Conservation (phyloP, 1,284 basidiomycete species). For the Cronartium quercuum region DNA sequence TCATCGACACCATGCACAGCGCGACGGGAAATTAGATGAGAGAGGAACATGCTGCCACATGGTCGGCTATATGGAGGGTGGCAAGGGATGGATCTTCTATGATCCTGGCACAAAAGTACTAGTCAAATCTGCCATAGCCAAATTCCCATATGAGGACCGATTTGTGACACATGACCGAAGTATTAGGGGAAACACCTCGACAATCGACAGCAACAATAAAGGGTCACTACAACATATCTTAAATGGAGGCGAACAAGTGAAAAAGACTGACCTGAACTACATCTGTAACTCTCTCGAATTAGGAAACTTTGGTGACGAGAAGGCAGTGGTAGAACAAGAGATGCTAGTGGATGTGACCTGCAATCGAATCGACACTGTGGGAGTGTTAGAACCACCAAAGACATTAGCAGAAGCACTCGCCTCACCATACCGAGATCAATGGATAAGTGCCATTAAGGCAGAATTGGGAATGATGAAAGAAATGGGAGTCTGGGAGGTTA, state of each 20-base stretch:
- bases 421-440: too few relatives aligned
- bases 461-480: too few relatives aligned
- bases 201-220: too few relatives aligned
- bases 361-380: too few relatives aligned
- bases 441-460: too few relatives aligned
- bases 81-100: not conserved
- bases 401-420: too few relatives aligned
- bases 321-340: not conserved
- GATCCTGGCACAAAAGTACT: not conserved
- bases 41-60: not conserved
- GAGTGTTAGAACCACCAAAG: too few relatives aligned
- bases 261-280: not conserved
- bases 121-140: not conserved
- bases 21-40: not conserved
- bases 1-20: not conserved
- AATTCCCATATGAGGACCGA: not conserved
- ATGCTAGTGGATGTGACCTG: not conserved
- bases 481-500: not conserved
- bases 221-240: too few relatives aligned
- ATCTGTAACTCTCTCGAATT: not conserved
- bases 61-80: not conserved
- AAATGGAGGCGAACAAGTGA: too few relatives aligned
- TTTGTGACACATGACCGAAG: too few relatives aligned
- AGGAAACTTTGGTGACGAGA: constrained; percentile 2
- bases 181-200: too few relatives aligned